These are phyloP conservation scores for Pestalotiopsis sp. DNA, from an alignment of 2,329 filamentous ascomycete genomes.

Conservation along the genomic window DNA sequence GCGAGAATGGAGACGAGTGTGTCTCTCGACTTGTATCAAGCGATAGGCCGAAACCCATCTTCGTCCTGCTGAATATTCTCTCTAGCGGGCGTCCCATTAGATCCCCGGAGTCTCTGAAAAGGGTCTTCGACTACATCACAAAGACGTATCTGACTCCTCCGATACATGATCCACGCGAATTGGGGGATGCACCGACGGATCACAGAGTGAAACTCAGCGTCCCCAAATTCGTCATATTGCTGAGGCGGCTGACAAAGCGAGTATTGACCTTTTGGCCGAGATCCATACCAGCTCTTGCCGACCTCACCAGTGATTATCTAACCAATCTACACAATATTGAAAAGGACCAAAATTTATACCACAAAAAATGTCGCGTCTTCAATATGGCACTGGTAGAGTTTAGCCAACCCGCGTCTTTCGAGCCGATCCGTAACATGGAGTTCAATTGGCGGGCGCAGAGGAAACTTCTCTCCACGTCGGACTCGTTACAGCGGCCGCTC, in stretches of 20 bases:
- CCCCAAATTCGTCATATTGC: constrained; percentile 25
- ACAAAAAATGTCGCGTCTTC: constrained; percentile 38
- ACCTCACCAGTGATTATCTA: constrained; percentile 34
- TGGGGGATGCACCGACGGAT: background rate
- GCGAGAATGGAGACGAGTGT: constrained; percentile 35
- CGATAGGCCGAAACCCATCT: constrained; percentile 39
- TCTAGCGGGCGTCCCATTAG: constrained; percentile 36
- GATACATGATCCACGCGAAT: constrained; percentile 7
- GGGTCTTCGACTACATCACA: constrained; percentile 38
- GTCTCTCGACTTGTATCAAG: constrained; percentile 38
- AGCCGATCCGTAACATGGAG: constrained; percentile 40
- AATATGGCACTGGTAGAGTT: constrained; percentile 44
- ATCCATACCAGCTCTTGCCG: constrained; percentile 31
- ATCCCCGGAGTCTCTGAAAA: constrained; percentile 31
- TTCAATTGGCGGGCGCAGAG: constrained; percentile 63
- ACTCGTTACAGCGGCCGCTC: constrained; percentile 49
- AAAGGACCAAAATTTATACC: constrained; percentile 22
- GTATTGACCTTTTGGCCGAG: constrained; percentile 29
- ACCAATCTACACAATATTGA: constrained; percentile 21
- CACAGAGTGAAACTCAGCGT: constrained; percentile 18
- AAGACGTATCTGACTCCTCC: constrained; percentile 22
- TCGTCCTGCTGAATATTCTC: constrained; percentile 40
- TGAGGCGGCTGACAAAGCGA: constrained; percentile 29
- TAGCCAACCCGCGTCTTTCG: constrained; percentile 33
- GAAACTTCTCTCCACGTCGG: constrained; percentile 55